phyloP scores from a whole-genome alignment of 108 stramenopile species.

The Cyclotella cryptica region DNA sequence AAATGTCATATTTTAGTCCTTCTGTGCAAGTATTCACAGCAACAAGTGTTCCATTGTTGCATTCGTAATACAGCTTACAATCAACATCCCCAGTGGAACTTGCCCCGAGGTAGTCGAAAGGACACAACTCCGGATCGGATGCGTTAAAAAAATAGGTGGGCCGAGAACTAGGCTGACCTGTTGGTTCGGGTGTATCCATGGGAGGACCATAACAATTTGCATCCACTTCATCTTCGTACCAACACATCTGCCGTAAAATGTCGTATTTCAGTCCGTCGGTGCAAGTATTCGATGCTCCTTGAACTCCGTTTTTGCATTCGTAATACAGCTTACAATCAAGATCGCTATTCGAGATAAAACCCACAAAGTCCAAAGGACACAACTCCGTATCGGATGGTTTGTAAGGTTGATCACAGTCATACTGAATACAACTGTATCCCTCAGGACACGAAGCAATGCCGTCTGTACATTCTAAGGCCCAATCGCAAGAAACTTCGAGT shows the following conservation, averaged over 20 bases:
- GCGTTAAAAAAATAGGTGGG: background rate
- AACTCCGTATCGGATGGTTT: background rate
- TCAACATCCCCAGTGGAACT: background rate
- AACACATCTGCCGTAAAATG: background rate
- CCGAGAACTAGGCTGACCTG: background rate
- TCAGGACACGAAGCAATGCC: background rate
- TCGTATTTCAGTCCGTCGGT: constrained; percentile 8
- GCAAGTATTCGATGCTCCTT: background rate
- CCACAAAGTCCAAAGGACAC: background rate
- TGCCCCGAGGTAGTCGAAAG: background rate
- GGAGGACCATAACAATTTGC: constrained; percentile 3
- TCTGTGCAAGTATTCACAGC: background rate
- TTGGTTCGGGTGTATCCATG: constrained; percentile 6
- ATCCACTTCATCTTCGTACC: constrained; percentile 5
- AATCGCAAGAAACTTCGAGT: constrained; percentile 4
- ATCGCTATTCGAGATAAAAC: background rate
- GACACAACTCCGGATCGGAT: background rate
- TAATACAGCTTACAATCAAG: constrained; percentile 1
- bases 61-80: constrained; percentile 5
- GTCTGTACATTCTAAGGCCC: background rate
- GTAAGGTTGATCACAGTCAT: background rate
- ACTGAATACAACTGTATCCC: constrained; percentile 2
- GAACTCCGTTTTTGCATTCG: background rate
- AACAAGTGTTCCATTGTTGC: constrained; percentile 5
- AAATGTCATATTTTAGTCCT: background rate